Evolutionary conservation across 345 rosid genomes (phyloP).

Genomic region (Linum usitatissimum): DNA sequence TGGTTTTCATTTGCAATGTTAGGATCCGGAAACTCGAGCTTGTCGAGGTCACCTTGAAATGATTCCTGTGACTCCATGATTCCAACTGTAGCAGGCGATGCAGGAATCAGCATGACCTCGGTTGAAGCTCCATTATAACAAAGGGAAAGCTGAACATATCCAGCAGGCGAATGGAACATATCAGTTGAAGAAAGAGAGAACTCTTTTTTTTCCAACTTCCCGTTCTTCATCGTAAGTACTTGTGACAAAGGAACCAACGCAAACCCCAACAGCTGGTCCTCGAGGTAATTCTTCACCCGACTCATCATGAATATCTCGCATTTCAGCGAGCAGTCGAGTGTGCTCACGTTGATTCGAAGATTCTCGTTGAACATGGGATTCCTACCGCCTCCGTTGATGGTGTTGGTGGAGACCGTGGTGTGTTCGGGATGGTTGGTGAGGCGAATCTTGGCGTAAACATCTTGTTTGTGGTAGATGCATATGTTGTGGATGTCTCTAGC

Average conservation of each 20-base stretch:
- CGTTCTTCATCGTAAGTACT: conserved; percentile 44
- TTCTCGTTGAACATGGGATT: conserved; percentile 85
- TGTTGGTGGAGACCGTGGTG: conserved; percentile 63
- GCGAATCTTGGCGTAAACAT: conserved; percentile 95
- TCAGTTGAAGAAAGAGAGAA: conserved; percentile 94
- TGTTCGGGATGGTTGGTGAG: conserved; percentile 70
- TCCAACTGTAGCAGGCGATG: conserved; percentile 36
- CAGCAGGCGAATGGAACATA: conserved; percentile 90
- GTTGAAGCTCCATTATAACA: conserved; percentile 73
- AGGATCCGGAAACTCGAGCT: conserved; percentile 95
- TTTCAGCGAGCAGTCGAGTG: conserved; percentile 63
- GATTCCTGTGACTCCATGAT: conserved; percentile 36
- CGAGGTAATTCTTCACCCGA: conserved; percentile 93
- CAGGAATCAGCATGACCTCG: conserved; percentile 70
- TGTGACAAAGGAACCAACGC: conserved; percentile 88
- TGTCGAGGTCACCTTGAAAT: conserved; percentile 45
- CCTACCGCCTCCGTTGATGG: conserved; percentile 97
- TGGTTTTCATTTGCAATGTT: conserved; percentile 80
- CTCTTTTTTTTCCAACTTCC: conserved; percentile 66
- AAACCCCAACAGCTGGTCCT: conserved; percentile 90
- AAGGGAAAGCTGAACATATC: conserved; percentile 81
- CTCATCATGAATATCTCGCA: conserved; percentile 99
- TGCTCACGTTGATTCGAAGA: conserved; percentile 54
- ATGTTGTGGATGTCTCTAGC: conserved; percentile 98
- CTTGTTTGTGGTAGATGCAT: conserved; percentile 99